Percentiles rank a stretch among this genome's conserved stretches.
phyloP scores from a whole-genome alignment of 1,139 yeast genomes.

The Diutina scorzettiae region DNA sequence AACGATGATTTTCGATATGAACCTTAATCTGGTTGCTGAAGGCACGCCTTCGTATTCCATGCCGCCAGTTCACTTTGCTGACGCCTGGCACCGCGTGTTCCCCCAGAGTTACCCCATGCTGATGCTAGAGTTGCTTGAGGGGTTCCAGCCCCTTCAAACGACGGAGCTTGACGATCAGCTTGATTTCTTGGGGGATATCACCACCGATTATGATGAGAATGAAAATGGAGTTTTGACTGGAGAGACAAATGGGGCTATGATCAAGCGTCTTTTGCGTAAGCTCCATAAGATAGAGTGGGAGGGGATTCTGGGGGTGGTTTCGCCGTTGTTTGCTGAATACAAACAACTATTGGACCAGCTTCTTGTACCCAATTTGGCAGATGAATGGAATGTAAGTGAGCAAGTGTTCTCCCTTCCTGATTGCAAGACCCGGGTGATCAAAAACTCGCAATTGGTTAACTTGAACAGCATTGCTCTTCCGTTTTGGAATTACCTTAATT shows the following conservation, averaged over 20 bases:
- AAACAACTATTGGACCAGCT: not conserved
- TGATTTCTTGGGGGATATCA: conserved; percentile 5
- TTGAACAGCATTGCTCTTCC: conserved; percentile 26
- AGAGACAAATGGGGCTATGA: not conserved
- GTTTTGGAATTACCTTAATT: conserved; percentile 46
- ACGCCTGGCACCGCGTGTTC: conserved; percentile 16
- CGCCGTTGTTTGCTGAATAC: not conserved
- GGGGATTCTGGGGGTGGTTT: not conserved
- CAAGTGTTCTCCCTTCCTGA: conserved; percentile 15
- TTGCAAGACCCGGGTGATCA: conserved; percentile 20
- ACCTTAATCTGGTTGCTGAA: conserved; percentile 14
- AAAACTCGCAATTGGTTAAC: conserved; percentile 20
- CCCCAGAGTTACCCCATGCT: conserved; percentile 24
- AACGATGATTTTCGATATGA: conserved; percentile 27
- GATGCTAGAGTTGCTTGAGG: conserved; percentile 19
- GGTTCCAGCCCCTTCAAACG: not conserved
- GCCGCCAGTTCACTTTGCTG: conserved; percentile 7
- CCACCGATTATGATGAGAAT: conserved; percentile 1
- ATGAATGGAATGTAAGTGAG: not conserved
- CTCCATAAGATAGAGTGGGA: conserved; percentile 2
- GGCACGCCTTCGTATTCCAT: conserved; percentile 7
- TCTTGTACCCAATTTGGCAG: not conserved
- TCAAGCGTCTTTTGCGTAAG: not conserved
- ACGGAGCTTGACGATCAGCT: conserved; percentile 2
- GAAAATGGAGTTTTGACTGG: not conserved